Conservation (phyloP, 1,284 basidiomycete species). For the Fomitopsis schrenkii region DNA sequence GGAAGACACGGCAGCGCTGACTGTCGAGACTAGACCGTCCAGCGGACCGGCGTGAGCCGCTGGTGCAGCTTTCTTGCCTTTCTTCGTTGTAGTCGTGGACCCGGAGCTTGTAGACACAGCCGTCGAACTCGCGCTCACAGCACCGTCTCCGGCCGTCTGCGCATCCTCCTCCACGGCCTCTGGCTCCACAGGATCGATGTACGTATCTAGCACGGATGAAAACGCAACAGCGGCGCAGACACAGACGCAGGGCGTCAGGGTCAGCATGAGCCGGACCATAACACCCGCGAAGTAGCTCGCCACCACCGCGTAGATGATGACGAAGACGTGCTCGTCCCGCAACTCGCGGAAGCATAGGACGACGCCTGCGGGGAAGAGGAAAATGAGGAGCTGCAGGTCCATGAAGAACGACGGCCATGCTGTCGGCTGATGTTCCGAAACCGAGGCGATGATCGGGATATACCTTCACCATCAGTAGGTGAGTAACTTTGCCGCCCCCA, state of each 20-base stretch:
- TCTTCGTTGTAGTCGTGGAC: conserved; percentile 59
- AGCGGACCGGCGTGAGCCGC: conserved; percentile 30
- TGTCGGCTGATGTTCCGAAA: conserved; percentile 99
- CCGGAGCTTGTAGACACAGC: conserved; percentile 24
- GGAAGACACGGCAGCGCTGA: conserved; percentile 27
- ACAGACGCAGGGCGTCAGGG: conserved; percentile 90
- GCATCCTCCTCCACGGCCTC: conserved; percentile 34
- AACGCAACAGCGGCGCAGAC: conserved; percentile 90
- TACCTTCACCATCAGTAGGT: conserved; percentile 46
- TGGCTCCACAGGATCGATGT: conserved; percentile 74
- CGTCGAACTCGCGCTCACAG: conserved; percentile 23
- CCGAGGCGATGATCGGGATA: conserved; percentile 98
- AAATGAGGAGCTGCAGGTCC: conserved; percentile 97
- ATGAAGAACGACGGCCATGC: conserved; percentile 99
- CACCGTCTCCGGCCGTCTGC: conserved; percentile 23
- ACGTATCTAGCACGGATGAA: conserved; percentile 86
- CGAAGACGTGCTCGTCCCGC: conserved; percentile 96
- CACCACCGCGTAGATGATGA: conserved; percentile 97
- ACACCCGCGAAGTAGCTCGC: conserved; percentile 99
- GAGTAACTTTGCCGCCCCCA: conserved; percentile 10
- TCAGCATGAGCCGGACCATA: conserved; percentile 97
- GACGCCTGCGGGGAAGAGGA: conserved; percentile 97
- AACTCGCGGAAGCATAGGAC: conserved; percentile 92
- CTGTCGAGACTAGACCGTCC: conserved; percentile 40
- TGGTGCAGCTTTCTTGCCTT: conserved; percentile 38